Percentiles rank a stretch among this genome's conserved stretches.
These are phyloP conservation scores for Phaseolus coccineus DNA, from an alignment of 331 rosid species.

Conservation along the genomic window DNA sequence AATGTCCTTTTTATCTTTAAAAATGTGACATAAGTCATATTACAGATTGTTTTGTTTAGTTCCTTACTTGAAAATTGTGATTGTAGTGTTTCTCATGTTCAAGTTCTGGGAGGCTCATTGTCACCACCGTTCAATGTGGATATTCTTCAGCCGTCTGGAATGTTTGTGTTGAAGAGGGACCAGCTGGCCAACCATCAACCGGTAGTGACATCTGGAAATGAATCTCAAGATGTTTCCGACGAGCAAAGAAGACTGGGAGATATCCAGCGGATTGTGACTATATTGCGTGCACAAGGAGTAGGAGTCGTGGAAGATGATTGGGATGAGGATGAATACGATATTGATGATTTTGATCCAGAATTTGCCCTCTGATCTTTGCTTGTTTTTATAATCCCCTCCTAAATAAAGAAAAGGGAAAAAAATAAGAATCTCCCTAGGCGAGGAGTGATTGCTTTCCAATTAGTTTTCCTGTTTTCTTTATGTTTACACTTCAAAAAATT, in stretches of 20 bases:
- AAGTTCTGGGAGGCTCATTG: slow-evolving; percentile 66
- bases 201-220: slow-evolving; percentile 40
- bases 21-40: background rate
- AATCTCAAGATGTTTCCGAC: slow-evolving; percentile 3
- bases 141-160: slow-evolving; percentile 64
- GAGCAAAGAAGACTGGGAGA: slow-evolving; percentile 46
- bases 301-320: slow-evolving; percentile 50
- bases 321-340: slow-evolving; percentile 64
- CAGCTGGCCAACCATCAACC: slow-evolving; percentile 32
- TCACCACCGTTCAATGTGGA: slow-evolving; percentile 71
- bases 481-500: slow-evolving; percentile 28
- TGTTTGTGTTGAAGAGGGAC: slow-evolving; percentile 63
- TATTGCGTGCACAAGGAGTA: slow-evolving; percentile 54
- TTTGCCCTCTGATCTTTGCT: slow-evolving; percentile 45
- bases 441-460: slow-evolving; percentile 31
- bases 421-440: slow-evolving; percentile 22
- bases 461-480: slow-evolving; percentile 1
- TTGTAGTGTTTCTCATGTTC: slow-evolving; percentile 77
- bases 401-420: slow-evolving; percentile 12
- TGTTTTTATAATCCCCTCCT: slow-evolving; percentile 25
- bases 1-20: slow-evolving; percentile 20
- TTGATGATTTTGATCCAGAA: slow-evolving; percentile 62
- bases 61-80: slow-evolving; percentile 42
- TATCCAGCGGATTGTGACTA: slow-evolving; percentile 48
- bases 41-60: slow-evolving; percentile 23